Conservation (phyloP, 2,329 filamentous ascomycete genomes). For the Calcarisporium arbuscula region DNA sequence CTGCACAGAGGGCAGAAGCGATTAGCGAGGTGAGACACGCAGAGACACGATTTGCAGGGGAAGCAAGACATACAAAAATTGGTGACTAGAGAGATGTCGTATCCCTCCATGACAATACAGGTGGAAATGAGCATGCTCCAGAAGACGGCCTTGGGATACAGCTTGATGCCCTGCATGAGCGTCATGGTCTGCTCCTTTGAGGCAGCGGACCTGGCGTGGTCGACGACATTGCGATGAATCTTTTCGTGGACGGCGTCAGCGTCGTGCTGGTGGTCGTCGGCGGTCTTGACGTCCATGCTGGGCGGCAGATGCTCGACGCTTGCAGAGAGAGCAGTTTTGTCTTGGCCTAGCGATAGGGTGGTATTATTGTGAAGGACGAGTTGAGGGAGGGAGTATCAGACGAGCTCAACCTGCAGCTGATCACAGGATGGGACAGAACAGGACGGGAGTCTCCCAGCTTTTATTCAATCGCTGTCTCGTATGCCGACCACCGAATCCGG, state of each 20-base stretch:
- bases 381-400: no score
- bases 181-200: constrained; percentile 65
- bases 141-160: constrained; percentile 80
- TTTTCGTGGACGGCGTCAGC: constrained; percentile 14
- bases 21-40: not conserved
- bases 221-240: constrained; percentile 22
- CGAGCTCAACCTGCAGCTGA: no score
- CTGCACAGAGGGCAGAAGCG: constrained; percentile 16
- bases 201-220: constrained; percentile 37
- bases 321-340: no score
- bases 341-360: no score
- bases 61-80: constrained; percentile 57
- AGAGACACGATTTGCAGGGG: constrained; percentile 12
- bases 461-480: no score
- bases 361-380: no score
- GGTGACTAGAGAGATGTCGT: constrained; percentile 74
- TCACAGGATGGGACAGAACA: no score
- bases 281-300: constrained; percentile 5
- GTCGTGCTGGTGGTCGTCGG: constrained; percentile 14
- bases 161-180: constrained; percentile 65
- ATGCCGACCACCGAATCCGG: no score
- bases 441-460: no score
- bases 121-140: constrained; percentile 87
- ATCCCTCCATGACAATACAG: constrained; percentile 87
- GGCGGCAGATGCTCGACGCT: no score